Conservation (phyloP, 2,329 filamentous ascomycete genomes). For the Gyromitra esculenta region DNA sequence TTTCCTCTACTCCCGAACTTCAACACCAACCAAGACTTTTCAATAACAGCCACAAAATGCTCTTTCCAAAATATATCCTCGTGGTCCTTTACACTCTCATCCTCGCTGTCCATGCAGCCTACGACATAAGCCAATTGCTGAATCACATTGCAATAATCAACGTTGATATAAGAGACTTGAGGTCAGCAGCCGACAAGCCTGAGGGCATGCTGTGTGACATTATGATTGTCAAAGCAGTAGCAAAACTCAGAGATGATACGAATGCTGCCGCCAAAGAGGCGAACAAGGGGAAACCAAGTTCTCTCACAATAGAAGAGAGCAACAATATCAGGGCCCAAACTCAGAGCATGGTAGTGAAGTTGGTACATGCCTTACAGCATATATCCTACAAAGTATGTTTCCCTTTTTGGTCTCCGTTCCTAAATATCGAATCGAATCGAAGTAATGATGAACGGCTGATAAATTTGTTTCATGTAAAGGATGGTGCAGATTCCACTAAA, state of each 20-base stretch:
- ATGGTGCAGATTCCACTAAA: not conserved
- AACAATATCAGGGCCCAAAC: not conserved
- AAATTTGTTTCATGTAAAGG: not conserved
- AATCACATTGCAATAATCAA: not conserved
- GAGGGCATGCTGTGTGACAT: slow-evolving; percentile 17
- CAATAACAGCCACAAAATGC: not conserved
- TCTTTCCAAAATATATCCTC: not conserved
- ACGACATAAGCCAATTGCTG: not conserved
- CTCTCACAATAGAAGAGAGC: not conserved
- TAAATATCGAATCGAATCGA: not conserved
- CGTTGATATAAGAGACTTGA: not conserved
- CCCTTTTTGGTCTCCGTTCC: not conserved
- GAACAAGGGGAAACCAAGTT: not conserved
- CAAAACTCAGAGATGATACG: slow-evolving; percentile 13
- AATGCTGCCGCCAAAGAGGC: not conserved
- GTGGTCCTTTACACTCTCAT: not conserved
- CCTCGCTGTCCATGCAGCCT: not conserved
- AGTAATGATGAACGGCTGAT: not conserved
- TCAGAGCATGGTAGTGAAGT: not conserved
- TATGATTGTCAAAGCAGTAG: slow-evolving; percentile 4
- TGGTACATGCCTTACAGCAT: not conserved
- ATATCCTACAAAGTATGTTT: not conserved
- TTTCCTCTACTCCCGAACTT: not conserved
- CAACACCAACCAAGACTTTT: not conserved
- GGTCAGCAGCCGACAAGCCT: not conserved